phyloP scores from a whole-genome alignment of 2,329 filamentous ascomycete genomes.

The Fusarium acutatum region DNA sequence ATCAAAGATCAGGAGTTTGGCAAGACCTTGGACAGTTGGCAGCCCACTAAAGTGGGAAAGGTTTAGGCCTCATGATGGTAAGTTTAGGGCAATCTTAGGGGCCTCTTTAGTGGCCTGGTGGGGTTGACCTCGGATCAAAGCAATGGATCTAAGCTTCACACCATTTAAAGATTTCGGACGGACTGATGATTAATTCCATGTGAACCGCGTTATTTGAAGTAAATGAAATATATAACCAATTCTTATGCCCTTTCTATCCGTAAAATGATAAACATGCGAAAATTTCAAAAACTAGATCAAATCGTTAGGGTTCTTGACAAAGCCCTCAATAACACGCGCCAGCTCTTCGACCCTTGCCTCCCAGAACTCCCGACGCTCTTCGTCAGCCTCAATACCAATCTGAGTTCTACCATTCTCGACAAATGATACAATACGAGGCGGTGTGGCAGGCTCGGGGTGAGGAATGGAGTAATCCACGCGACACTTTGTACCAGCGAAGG shows the following conservation, averaged over 20 bases:
- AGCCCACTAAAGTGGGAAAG: no score
- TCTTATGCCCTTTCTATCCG: neutral
- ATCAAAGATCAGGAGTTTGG: neutral
- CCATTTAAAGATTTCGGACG: neutral
- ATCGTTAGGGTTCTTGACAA: slow-evolving; percentile 19
- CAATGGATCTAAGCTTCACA: neutral
- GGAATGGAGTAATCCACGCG: slow-evolving; percentile 42
- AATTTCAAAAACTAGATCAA: neutral
- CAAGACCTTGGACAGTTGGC: no score
- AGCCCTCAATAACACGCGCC: slow-evolving; percentile 26
- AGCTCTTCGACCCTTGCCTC: slow-evolving; percentile 38
- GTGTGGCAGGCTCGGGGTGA: slow-evolving; percentile 36
- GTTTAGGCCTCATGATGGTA: no score
- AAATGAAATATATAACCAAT: neutral
- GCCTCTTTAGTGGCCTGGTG: neutral
- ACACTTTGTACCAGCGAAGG: slow-evolving; percentile 39
- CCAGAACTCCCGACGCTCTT: slow-evolving; percentile 40
- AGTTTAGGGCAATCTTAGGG: neutral
- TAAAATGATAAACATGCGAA: neutral
- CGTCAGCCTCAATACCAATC: slow-evolving; percentile 42
- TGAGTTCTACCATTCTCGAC: slow-evolving; percentile 33
- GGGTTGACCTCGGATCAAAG: neutral
- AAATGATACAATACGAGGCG: slow-evolving; percentile 40
- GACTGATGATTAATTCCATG: neutral
- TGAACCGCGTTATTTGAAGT: no score